Evolutionary conservation across 352 stramenopile species (phyloP).

Genomic region (Phytophthora constricta): DNA sequence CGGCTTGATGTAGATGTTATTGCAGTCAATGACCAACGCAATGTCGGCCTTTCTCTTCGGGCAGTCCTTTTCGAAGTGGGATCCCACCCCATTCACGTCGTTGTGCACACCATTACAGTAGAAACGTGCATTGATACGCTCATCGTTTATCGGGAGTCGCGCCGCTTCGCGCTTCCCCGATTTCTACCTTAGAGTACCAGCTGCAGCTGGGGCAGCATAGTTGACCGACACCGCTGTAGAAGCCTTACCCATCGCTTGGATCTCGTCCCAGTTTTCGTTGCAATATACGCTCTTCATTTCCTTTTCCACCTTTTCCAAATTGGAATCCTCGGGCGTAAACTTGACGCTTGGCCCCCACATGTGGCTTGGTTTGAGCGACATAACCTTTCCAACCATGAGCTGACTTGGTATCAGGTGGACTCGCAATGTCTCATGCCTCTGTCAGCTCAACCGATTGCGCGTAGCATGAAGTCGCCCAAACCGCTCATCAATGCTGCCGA

Average conservation of each 20-base stretch:
- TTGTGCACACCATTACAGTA: not conserved
- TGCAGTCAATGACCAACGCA: not conserved
- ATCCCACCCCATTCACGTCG: not conserved
- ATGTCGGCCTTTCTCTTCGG: conserved; percentile 9
- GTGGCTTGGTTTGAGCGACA: not conserved
- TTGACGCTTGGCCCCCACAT: not conserved
- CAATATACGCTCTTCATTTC: conserved; percentile 8
- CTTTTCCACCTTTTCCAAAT: conserved; percentile 7
- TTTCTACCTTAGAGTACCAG: not conserved
- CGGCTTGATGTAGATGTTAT: conserved; percentile 12
- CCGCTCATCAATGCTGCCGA: not conserved
- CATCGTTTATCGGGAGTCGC: not conserved
- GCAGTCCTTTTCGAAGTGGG: conserved; percentile 1
- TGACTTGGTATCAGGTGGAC: not conserved
- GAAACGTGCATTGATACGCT: no score
- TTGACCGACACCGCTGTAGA: not conserved
- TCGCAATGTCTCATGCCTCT: not conserved
- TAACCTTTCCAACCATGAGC: not conserved
- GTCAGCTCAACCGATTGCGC: not conserved
- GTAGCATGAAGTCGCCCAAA: not conserved
- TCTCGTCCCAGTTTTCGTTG: conserved; percentile 1
- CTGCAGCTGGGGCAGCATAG: not conserved
- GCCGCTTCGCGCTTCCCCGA: conserved; percentile 5
- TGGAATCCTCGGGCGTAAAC: not conserved
- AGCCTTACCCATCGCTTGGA: not conserved